Conservation (phyloP, 371 early-diverging fungal species). For the Apophysomyces trapeziformis region DNA sequence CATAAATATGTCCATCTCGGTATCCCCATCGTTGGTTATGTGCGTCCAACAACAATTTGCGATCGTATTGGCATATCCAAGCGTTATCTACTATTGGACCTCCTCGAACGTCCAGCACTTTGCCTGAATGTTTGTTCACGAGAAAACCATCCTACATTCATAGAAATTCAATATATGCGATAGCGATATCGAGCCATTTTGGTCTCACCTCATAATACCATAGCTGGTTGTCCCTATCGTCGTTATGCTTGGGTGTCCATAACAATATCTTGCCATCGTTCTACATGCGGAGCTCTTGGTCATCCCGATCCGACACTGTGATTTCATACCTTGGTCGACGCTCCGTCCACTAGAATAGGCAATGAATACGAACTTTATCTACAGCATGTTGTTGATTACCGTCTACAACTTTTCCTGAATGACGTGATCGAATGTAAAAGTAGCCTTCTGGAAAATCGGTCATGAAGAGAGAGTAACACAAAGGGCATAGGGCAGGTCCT, state of each 20-base stretch:
- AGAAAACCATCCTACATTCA: conserved; percentile 42
- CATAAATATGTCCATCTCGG: conserved; percentile 46
- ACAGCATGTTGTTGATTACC: conserved; percentile 26
- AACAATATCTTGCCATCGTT: conserved; percentile 49
- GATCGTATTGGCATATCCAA: conserved; percentile 48
- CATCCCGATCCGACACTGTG: background rate
- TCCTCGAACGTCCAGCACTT: conserved; percentile 48
- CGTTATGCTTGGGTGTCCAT: conserved; percentile 51
- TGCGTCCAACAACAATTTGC: conserved; percentile 41
- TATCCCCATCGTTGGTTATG: conserved; percentile 55
- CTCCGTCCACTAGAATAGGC: conserved; percentile 36
- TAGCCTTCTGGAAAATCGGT: conserved; percentile 51
- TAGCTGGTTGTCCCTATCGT: conserved; percentile 52
- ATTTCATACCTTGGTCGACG: conserved; percentile 31
- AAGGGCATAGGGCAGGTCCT: too few relatives aligned
- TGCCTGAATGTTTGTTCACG: conserved; percentile 46
- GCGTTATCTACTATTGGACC: conserved; percentile 42
- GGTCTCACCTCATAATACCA: conserved; percentile 50
- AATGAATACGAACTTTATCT: background rate
- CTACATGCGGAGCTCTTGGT: conserved; percentile 19
- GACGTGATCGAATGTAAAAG: conserved; percentile 52
- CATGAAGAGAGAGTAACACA: conserved; percentile 18
- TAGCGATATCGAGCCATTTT: background rate
- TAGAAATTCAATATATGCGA: background rate
- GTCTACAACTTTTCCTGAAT: conserved; percentile 49